Evolutionary conservation across 2,329 filamentous ascomycete species (phyloP), one percentile per base, ranked within the genome.

Genomic region (Mariannaea elegans): DNA sequence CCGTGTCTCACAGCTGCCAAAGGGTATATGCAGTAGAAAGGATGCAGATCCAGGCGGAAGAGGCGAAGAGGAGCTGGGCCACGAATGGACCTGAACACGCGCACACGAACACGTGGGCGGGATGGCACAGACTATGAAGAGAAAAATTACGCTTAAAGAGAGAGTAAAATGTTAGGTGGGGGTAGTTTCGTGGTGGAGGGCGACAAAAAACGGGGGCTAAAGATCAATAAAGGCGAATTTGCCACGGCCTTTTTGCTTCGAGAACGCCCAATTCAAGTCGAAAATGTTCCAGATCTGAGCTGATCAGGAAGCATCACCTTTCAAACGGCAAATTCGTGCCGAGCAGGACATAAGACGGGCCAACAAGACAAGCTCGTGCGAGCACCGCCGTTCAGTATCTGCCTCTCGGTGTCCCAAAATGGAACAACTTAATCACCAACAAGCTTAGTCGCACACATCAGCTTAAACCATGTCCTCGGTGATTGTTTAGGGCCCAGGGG

Each of bases 371-470:
- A 21, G 21, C 42, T 47, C 24, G 18, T 24, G 18, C 13, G 23
- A 38, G 16, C 50, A 53, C 41, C 32, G 38, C 29, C 31, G 12
- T 44, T 24, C 5, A 21, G 13, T 12, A n/a, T 44, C 14, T 44
- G 4, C 41, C 45, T 21, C 21, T 69, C 68, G 66, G 68, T 70
- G 60, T 53, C 65, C 65, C 29, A 48, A 68, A 66, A 1, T 27
- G 59, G 66, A 57, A 44, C 49, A 67, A 62, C 54, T 48, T 47
- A 63, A 59, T 52, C 50, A 60, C 46, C 60, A 65, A 51, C 62
- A 65, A 65, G 59, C 57, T 57, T 63, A 65, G 59, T 56, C 55
- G 59, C 59, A 62, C 54, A 46, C 59, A 53, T 32, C 38, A 42
- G 10, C 32, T n/a, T 8, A 8, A 47, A 39, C 48, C 52, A 24